Base-by-base conservation (phyloP, 2,329 filamentous ascomycete genomes). In the Apiospora malaysiana region DNA sequence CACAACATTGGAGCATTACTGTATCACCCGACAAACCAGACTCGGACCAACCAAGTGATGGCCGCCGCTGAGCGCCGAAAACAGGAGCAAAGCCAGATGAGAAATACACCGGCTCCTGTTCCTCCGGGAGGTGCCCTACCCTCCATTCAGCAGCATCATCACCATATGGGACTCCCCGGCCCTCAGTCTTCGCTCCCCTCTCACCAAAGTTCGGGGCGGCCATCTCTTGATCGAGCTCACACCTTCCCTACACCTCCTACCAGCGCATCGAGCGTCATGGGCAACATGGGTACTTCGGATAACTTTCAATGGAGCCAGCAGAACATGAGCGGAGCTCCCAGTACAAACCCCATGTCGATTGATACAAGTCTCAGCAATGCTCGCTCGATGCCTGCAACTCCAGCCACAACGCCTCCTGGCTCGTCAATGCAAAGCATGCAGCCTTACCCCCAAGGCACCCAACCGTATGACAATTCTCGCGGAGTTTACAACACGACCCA, bases 241-340 rank as follows among this genome's bases (percentile, higher is more conserved):
- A 97, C 94, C 1, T 98, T 98, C 82, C 95, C 95, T 4, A 98
- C 95, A 4, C 95, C 95, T 46, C 95, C 95, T 1, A 94, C 95
- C 0, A 98, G 94, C 80, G 93, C 94, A n/a, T 96, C 94, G 0
- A 94, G 94, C 81, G 90, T 97, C 65, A 94, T 91, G 82, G 87
- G 84, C 84, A 83, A 88, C 72, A 94, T 97, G 87, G 90, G 91
- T 65, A 88, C 88, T 74, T 91, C 92, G 49, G 92, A 94, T 45
- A 92, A 88, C 51, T 97, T 95, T 80, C 92, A 95, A 79, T 98
- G 95, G 93, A 87, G 83, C 45, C 85, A 86, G 71, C 89, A 81
- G 77, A 87, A 88, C 73, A 91, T 93, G 86, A 87, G 84, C 73
- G 87, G 87, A 25, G 83, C 87, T 66, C 90, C 91, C 12, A 86